phyloP scores from a whole-genome alignment of 2,329 filamentous ascomycete species.

The Penicillium capsulatum region DNA sequence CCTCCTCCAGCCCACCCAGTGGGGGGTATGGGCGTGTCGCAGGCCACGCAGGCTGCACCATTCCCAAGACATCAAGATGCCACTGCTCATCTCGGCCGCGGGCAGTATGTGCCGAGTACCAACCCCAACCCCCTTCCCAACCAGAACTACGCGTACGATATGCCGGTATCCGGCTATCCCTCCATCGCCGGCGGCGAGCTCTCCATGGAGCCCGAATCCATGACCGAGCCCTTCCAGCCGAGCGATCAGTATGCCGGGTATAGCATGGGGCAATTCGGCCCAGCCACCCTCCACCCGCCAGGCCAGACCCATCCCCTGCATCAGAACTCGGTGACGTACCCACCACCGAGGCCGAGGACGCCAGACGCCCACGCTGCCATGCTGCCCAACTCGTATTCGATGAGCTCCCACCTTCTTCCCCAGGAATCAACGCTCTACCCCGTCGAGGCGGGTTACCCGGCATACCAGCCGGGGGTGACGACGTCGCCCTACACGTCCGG shows the following conservation, averaged over 20 bases:
- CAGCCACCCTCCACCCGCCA: constrained; percentile 17
- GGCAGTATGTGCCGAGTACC: neutral
- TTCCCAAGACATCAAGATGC: constrained; percentile 8
- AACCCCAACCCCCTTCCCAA: constrained; percentile 9
- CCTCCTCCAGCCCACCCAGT: constrained; percentile 9
- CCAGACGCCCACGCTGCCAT: constrained; percentile 19
- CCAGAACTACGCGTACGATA: constrained; percentile 10
- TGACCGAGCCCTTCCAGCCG: constrained; percentile 17
- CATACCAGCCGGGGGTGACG: constrained; percentile 16
- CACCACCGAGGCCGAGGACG: constrained; percentile 24
- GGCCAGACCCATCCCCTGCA: constrained; percentile 25
- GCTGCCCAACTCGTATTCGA: constrained; percentile 24
- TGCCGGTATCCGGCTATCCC: constrained; percentile 15
- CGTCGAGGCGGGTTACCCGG: constrained; percentile 16
- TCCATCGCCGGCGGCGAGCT: constrained; percentile 25
- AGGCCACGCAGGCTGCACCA: constrained; percentile 1
- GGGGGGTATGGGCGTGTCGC: constrained; percentile 1
- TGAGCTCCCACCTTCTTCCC: constrained; percentile 11
- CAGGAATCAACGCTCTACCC: constrained; percentile 5
- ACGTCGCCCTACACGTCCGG: constrained; percentile 19
- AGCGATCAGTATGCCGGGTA: constrained; percentile 17
- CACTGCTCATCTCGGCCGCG: neutral
- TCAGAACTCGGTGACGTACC: constrained; percentile 33
- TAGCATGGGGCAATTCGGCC: constrained; percentile 12
- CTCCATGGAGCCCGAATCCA: constrained; percentile 28